Conservation (phyloP, 805 yeast genomes). For the Nakazawaea anatomiae region DNA sequence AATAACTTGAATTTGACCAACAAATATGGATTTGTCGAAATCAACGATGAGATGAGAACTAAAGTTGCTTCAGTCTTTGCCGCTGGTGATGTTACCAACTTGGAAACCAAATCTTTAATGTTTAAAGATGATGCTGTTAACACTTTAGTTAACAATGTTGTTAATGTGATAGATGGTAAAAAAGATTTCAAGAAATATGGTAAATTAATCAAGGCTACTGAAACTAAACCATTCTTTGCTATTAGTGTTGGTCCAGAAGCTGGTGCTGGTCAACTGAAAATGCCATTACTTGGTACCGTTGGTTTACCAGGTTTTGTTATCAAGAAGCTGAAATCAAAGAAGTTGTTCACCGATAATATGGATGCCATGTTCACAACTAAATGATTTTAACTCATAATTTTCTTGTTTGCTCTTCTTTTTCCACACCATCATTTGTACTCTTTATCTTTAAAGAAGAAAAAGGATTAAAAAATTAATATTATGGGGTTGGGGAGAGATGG, state of each 20-base stretch:
- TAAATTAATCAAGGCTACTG: not conserved
- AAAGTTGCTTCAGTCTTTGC: conserved; percentile 20
- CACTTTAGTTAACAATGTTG: conserved; percentile 15
- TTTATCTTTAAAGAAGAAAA: too few relatives aligned
- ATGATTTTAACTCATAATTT: too few relatives aligned
- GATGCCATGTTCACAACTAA: not conserved
- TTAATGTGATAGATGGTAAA: not conserved
- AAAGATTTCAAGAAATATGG: not conserved
- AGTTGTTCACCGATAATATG: conserved; percentile 12
- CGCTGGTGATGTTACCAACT: conserved; percentile 25
- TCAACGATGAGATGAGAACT: conserved; percentile 2
- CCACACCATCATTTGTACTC: too few relatives aligned
- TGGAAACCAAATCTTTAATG: conserved; percentile 18
- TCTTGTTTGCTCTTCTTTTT: too few relatives aligned
- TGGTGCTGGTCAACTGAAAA: conserved; percentile 21
- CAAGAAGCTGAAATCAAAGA: conserved; percentile 15
- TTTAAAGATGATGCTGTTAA: conserved; percentile 12
- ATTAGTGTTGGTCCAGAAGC: conserved; percentile 20
- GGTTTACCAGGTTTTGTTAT: conserved; percentile 17
- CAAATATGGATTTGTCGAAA: conserved; percentile 14
- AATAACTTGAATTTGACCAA: conserved; percentile 12
- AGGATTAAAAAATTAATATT: too few relatives aligned
- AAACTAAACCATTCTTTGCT: conserved; percentile 1
- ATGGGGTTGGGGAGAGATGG: too few relatives aligned
- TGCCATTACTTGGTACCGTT: conserved; percentile 18